Evolutionary conservation across 306 rosid genomes (phyloP).

Genomic region (Malus fusca): DNA sequence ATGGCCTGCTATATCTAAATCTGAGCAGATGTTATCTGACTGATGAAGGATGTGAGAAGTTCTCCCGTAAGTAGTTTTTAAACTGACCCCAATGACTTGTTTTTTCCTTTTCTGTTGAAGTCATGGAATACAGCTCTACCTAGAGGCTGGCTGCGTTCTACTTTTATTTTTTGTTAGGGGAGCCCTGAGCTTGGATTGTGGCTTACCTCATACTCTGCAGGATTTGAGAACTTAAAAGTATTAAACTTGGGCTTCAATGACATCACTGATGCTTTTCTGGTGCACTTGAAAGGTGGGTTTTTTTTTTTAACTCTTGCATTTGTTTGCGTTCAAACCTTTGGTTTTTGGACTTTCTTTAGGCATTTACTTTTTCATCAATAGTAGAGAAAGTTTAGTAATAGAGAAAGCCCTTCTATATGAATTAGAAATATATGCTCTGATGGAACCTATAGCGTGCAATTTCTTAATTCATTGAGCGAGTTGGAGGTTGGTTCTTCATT

Average conservation of each 20-base stretch:
- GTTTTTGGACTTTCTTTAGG: neutral
- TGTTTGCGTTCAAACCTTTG: neutral
- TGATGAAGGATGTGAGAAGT: constrained; percentile 53
- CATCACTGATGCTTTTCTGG: constrained; percentile 64
- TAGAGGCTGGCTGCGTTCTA: neutral
- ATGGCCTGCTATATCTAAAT: constrained; percentile 62
- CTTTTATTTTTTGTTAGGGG: neutral
- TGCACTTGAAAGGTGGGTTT: constrained; percentile 63
- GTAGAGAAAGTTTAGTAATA: neutral
- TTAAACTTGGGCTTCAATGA: constrained; percentile 74
- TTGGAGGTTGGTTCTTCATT: neutral
- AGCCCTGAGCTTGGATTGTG: neutral
- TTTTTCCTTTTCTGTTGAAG: neutral
- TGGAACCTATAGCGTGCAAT: neutral
- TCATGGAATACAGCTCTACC: neutral
- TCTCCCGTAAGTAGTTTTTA: constrained; percentile 63
- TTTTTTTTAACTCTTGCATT: neutral
- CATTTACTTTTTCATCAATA: neutral
- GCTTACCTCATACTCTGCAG: constrained; percentile 34
- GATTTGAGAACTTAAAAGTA: constrained; percentile 60
- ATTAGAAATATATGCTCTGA: neutral
- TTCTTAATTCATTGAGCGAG: neutral
- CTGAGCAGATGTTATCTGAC: constrained; percentile 67
- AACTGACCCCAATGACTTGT: neutral
- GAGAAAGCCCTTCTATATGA: neutral